Conservation (phyloP, 1,284 basidiomycete species). For the Rhodotorula sp. region DNA sequence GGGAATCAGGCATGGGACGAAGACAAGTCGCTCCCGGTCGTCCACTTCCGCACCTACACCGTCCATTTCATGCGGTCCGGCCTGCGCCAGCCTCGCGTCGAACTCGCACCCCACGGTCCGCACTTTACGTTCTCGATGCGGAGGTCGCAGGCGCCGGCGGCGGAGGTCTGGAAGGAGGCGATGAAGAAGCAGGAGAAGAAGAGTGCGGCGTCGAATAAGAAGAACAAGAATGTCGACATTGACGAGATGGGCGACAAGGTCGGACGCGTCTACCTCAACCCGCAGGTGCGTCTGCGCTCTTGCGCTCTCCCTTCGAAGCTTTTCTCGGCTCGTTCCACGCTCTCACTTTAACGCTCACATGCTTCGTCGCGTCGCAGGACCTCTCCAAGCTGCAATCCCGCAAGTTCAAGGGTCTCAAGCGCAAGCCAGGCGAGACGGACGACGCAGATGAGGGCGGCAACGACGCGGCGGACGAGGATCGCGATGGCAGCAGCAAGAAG, state of each 20-base stretch:
- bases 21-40: conserved; percentile 60
- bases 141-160: conserved; percentile 68
- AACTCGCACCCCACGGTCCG: conserved; percentile 86
- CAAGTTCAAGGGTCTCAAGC: conserved; percentile 83
- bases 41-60: conserved; percentile 88
- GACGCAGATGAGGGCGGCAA: neutral
- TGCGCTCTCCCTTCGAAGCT: neutral
- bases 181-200: conserved; percentile 81
- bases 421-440: conserved; percentile 1
- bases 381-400: conserved; percentile 77
- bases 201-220: conserved; percentile 79
- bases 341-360: conserved; percentile 49
- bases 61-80: conserved; percentile 72
- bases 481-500: neutral
- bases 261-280: conserved; percentile 70
- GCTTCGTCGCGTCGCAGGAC: conserved; percentile 60
- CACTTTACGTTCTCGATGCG: conserved; percentile 79
- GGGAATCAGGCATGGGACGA: conserved; percentile 29
- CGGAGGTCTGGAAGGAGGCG: conserved; percentile 75
- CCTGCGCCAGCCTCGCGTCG: conserved; percentile 71
- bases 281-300: neutral
- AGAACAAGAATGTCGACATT: conserved; percentile 77
- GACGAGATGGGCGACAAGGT: conserved; percentile 98
- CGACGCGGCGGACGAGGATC: neutral
- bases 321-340: neutral